These are phyloP conservation scores for Strobilomyces confusus DNA, from an alignment of 768 basidiomycete species.

Conservation along the genomic window DNA sequence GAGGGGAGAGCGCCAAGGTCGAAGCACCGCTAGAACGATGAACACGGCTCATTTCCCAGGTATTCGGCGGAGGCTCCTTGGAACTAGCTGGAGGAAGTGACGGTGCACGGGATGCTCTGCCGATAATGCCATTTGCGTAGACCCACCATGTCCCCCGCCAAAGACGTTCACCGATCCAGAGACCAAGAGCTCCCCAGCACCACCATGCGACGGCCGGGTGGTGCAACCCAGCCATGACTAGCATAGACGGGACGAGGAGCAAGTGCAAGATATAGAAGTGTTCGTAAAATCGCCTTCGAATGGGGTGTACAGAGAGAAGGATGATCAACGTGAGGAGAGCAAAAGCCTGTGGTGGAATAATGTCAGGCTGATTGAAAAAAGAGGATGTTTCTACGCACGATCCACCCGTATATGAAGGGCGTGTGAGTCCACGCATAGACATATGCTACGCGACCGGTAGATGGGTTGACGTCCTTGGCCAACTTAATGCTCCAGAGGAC, in stretches of 20 bases:
- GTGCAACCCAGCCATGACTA: constrained; percentile 61
- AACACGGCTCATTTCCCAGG: constrained; percentile 26
- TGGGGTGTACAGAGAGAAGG: constrained; percentile 44
- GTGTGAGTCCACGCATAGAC: constrained; percentile 53
- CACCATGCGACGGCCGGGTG: constrained; percentile 65
- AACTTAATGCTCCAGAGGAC: constrained; percentile 69
- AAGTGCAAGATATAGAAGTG: constrained; percentile 65
- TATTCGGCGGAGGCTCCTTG: constrained; percentile 7
- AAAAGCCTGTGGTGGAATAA: constrained; percentile 44
- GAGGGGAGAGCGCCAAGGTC: background rate
- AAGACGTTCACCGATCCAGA: constrained; percentile 63
- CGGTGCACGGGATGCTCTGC: constrained; percentile 13
- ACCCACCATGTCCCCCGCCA: constrained; percentile 55
- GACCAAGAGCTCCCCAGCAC: constrained; percentile 57
- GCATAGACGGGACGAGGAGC: constrained; percentile 55
- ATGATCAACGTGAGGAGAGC: constrained; percentile 49
- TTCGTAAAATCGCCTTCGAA: constrained; percentile 56
- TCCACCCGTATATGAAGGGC: constrained; percentile 62
- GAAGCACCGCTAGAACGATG: constrained; percentile 6
- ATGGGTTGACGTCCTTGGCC: constrained; percentile 42
- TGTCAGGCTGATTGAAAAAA: background rate
- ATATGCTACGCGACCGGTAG: constrained; percentile 41
- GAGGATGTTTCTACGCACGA: constrained; percentile 34
- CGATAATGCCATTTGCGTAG: constrained; percentile 54
- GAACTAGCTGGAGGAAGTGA: background rate